phyloP scores from a whole-genome alignment of 1,284 basidiomycete species.

The Grifola frondosa region DNA sequence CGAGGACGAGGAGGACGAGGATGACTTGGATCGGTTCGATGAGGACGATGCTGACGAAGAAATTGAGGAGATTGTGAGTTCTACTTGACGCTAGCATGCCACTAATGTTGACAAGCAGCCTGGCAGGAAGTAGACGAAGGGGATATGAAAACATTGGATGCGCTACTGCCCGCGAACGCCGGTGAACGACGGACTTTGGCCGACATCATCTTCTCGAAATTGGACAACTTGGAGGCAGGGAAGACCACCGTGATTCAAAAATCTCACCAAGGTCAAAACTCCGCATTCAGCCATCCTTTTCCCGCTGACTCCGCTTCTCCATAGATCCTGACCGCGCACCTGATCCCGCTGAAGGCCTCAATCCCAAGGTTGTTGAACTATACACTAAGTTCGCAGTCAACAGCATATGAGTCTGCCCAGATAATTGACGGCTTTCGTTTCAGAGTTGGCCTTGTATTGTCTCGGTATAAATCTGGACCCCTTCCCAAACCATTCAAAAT shows the following conservation, averaged over 20 bases:
- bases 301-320: background rate
- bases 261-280: constrained; percentile 55
- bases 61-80: constrained; percentile 61
- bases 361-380: constrained; percentile 95
- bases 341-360: constrained; percentile 89
- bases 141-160: constrained; percentile 84
- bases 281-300: constrained; percentile 2
- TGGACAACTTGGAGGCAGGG: constrained; percentile 60
- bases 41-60: constrained; percentile 49
- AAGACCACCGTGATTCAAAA: constrained; percentile 55
- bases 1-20: constrained; percentile 40
- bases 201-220: constrained; percentile 94
- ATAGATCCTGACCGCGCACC: constrained; percentile 63
- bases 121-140: constrained; percentile 84
- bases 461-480: constrained; percentile 92
- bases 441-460: constrained; percentile 86
- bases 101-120: constrained; percentile 7
- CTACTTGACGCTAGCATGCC: constrained; percentile 6
- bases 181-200: constrained; percentile 84
- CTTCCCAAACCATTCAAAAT: constrained; percentile 99
- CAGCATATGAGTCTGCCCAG: background rate
- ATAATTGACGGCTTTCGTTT: background rate
- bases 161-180: constrained; percentile 70
- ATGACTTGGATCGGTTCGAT: constrained; percentile 52
- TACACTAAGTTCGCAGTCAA: constrained; percentile 79